Percentiles rank a stretch among this genome's conserved stretches.
Conservation (phyloP, 331 rosid species). For the Malus hybrid region DNA sequence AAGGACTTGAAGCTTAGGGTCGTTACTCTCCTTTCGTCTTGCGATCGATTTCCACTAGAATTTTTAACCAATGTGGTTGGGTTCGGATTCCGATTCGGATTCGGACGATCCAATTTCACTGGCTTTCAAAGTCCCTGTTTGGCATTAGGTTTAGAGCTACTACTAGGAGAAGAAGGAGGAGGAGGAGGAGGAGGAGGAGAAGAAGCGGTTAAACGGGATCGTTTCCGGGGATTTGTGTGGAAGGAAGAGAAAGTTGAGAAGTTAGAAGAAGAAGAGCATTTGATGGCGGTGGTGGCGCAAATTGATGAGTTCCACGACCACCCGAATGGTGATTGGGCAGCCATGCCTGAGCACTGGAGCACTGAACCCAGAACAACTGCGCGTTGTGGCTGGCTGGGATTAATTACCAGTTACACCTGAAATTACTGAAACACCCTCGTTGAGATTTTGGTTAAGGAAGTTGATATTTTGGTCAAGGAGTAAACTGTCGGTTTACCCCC, state of each 20-base stretch:
- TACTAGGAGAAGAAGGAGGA: conserved; percentile 4
- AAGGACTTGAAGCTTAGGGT: conserved; percentile 21
- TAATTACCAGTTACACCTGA: background rate
- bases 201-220: conserved; percentile 16
- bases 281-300: background rate
- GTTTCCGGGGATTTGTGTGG: conserved; percentile 15
- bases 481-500: no score
- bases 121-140: conserved; percentile 8
- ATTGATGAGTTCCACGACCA: conserved; percentile 16
- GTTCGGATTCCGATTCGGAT: conserved; percentile 1
- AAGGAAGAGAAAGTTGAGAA: background rate
- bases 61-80: background rate
- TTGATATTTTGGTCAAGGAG: no score
- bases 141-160: background rate
- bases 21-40: background rate
- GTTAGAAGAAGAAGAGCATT: conserved; percentile 9
- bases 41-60: background rate
- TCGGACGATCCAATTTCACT: background rate
- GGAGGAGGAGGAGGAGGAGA: conserved; percentile 12
- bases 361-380: background rate
- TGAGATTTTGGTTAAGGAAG: no score
- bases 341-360: conserved; percentile 21
- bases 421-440: background rate
- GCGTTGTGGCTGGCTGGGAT: background rate
- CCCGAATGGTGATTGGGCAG: conserved; percentile 17